These are phyloP conservation scores for Thalia dealbata DNA, from an alignment of 176 grass and related monocot species.

Conservation along the genomic window DNA sequence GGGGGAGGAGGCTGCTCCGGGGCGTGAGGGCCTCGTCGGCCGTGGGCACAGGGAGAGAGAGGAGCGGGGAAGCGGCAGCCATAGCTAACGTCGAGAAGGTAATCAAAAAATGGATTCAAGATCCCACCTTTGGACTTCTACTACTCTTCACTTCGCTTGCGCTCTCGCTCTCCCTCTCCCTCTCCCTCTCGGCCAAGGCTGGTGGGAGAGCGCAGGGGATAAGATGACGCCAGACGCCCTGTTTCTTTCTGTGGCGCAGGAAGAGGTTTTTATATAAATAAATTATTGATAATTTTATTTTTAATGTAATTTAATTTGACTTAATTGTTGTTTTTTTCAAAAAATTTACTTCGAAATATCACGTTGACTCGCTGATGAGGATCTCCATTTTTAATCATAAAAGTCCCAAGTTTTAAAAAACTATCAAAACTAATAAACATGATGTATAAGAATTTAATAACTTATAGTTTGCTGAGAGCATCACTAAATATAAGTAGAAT, in stretches of 20 bases:
- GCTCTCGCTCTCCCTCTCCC: too few relatives aligned
- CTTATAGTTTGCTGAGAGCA: too few relatives aligned
- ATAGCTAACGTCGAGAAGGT: neutral
- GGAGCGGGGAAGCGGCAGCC: neutral
- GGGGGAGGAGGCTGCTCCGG: neutral
- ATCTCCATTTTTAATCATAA: too few relatives aligned
- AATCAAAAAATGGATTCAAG: neutral
- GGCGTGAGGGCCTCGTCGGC: neutral
- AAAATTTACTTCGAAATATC: too few relatives aligned
- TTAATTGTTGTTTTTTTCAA: too few relatives aligned
- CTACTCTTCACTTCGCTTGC: neutral
- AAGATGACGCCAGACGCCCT: neutral
- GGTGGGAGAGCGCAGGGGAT: neutral
- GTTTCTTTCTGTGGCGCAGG: neutral
- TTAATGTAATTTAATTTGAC: too few relatives aligned
- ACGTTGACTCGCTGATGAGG: too few relatives aligned
- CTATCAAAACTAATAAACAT: too few relatives aligned
- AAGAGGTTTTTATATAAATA: neutral
- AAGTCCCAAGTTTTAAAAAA: too few relatives aligned
- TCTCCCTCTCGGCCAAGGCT: neutral
- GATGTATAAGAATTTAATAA: too few relatives aligned
- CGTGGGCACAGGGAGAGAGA: neutral
- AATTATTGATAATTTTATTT: too few relatives aligned
- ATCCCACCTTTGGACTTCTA: neutral
- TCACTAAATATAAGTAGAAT: too few relatives aligned